Conservation (phyloP, 176 grass and related monocot species). For the Olyra latifolia region DNA sequence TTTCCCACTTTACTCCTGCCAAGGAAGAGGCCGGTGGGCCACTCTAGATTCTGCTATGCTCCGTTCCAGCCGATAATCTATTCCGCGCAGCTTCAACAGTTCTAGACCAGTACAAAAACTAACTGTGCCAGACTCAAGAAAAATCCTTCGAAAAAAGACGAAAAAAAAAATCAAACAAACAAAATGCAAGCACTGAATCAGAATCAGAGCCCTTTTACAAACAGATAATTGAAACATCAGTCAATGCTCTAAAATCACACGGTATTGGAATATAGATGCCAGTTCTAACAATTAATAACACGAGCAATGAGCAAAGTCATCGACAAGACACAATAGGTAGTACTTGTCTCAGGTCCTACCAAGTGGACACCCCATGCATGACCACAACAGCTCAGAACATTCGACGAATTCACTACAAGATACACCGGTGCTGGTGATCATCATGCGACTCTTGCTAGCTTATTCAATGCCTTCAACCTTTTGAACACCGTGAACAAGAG, state of each 20-base stretch:
- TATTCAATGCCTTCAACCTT: slow-evolving; percentile 19
- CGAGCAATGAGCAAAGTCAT: neutral
- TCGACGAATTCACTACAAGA: slow-evolving; percentile 5
- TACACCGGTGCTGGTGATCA: neutral
- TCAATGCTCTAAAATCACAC: neutral
- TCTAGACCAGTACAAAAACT: too few relatives aligned
- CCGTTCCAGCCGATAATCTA: too few relatives aligned
- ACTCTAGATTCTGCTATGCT: too few relatives aligned
- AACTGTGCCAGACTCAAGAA: too few relatives aligned
- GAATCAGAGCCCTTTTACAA: too few relatives aligned
- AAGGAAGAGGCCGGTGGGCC: too few relatives aligned
- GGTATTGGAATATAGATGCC: neutral
- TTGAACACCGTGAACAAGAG: neutral
- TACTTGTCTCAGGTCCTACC: neutral
- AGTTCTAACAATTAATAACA: neutral
- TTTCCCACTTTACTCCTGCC: too few relatives aligned
- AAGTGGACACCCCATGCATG: neutral
- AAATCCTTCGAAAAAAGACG: too few relatives aligned
- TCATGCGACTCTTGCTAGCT: slow-evolving; percentile 27
- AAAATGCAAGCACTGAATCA: too few relatives aligned
- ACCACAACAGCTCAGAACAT: slow-evolving; percentile 11
- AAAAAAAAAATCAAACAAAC: too few relatives aligned
- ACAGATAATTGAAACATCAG: neutral
- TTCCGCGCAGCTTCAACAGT: too few relatives aligned
- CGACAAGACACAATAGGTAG: neutral